These are phyloP conservation scores for Fraxinus paxiana DNA, from an alignment of 305 asterid genomes.

Conservation along the genomic window DNA sequence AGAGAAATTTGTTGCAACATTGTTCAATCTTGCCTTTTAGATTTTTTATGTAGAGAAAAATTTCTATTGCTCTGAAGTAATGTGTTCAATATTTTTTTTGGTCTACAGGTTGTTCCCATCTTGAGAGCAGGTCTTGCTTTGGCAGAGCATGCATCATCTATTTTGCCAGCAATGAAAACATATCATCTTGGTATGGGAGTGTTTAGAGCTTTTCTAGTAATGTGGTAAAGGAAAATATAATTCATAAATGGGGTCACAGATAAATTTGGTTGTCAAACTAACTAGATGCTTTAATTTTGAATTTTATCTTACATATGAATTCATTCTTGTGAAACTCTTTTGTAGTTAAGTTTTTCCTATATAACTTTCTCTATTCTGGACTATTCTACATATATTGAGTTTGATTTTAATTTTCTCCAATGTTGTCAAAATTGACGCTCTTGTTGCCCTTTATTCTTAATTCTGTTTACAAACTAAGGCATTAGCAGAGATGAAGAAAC, in stretches of 20 bases:
- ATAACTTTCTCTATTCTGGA: not conserved
- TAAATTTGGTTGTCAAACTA: not conserved
- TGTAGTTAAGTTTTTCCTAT: not conserved
- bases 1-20: not conserved
- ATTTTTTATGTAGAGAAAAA: not conserved
- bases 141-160: slow-evolving; percentile 83
- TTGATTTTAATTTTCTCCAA: not conserved
- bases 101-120: slow-evolving; percentile 80
- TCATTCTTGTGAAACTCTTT: not conserved
- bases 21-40: not conserved
- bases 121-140: slow-evolving; percentile 98
- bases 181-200: slow-evolving; percentile 72
- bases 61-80: not conserved
- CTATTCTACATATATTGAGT: slow-evolving; percentile 5
- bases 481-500: slow-evolving; percentile 87
- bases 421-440: slow-evolving; percentile 22
- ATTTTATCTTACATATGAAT: not conserved
- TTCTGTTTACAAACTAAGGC: slow-evolving; percentile 44
- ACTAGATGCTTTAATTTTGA: not conserved
- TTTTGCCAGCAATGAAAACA: slow-evolving; percentile 77
- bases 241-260: not conserved
- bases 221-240: not conserved
- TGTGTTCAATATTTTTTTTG: not conserved
- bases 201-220: slow-evolving; percentile 5
- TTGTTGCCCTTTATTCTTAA: not conserved